These are phyloP conservation scores for Cornus controversa DNA, from an alignment of 148 eudicot species.

Conservation along the genomic window DNA sequence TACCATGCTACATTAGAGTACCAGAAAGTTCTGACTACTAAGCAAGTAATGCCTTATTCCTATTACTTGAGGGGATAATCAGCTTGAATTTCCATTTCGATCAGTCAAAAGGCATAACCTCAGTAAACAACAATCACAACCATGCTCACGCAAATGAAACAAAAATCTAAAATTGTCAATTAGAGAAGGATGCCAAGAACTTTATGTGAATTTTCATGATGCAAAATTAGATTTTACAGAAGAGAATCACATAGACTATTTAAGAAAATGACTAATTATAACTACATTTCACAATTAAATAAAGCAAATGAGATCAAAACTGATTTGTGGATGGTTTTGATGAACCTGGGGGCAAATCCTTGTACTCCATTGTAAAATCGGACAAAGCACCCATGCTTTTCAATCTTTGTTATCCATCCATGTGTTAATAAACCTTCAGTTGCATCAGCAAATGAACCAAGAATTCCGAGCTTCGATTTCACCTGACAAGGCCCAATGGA, in stretches of 20 bases:
- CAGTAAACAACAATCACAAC: too few relatives aligned
- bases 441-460: conserved; percentile 86
- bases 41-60: too few relatives aligned
- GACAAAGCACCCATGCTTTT: conserved; percentile 82
- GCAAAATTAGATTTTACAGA: background rate
- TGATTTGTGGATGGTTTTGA: conserved; percentile 4
- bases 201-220: background rate
- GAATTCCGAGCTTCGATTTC: conserved; percentile 77
- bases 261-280: background rate
- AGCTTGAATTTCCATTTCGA: too few relatives aligned
- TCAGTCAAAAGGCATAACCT: too few relatives aligned
- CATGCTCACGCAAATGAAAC: too few relatives aligned
- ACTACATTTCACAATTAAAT: background rate
- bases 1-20: too few relatives aligned
- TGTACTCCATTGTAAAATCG: conserved; percentile 91
- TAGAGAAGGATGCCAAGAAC: background rate
- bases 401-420: conserved; percentile 96
- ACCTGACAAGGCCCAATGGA: conserved; percentile 43
- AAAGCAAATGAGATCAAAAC: background rate
- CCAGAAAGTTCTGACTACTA: too few relatives aligned
- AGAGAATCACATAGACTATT: background rate
- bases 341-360: conserved; percentile 88
- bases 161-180: too few relatives aligned
- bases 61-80: too few relatives aligned
- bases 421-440: conserved; percentile 79